These are phyloP conservation scores for Plasmodium knowlesi DNA, from an alignment of 169 alveolate species.

Conservation along the genomic window DNA sequence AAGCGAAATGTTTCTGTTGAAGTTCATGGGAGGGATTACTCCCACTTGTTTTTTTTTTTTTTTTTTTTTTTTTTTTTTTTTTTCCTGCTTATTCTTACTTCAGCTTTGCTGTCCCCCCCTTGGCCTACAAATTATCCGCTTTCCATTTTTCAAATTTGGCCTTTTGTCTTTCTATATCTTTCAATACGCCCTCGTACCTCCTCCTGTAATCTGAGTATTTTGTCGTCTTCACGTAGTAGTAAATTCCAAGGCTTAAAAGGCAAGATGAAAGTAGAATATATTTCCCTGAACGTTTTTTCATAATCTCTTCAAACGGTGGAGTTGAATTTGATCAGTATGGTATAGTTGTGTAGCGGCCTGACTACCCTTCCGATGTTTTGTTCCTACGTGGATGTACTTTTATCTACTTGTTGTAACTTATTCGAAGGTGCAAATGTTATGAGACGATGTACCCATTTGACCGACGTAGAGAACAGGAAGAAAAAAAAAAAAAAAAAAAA, in stretches of 20 bases:
- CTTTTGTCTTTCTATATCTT: constrained; percentile 76
- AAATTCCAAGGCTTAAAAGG: constrained; percentile 61
- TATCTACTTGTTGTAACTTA: neutral
- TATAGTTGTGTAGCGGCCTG: neutral
- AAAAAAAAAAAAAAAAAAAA: neutral
- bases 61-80: neutral
- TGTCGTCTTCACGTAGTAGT: constrained; percentile 60
- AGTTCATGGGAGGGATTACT: neutral
- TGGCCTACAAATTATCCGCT: constrained; percentile 48
- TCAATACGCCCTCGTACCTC: constrained; percentile 73
- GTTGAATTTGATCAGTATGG: neutral
- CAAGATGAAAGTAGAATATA: constrained; percentile 27
- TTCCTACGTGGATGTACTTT: neutral
- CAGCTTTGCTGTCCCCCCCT: neutral
- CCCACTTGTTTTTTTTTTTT: neutral
- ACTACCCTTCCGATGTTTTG: neutral
- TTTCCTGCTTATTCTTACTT: neutral
- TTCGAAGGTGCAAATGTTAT: neutral
- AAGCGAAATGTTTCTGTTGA: neutral
- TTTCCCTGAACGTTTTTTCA: constrained; percentile 35
- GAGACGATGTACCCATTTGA: neutral
- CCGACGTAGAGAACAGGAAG: neutral
- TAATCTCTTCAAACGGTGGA: neutral
- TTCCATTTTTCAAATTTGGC: constrained; percentile 68
- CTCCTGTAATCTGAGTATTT: constrained; percentile 48